A percentile compares a stretch with the other conserved stretches of the same genome.
These are phyloP conservation scores for Colletotrichum tabaci DNA, from an alignment of 2,329 filamentous ascomycete genomes.

Conservation along the genomic window DNA sequence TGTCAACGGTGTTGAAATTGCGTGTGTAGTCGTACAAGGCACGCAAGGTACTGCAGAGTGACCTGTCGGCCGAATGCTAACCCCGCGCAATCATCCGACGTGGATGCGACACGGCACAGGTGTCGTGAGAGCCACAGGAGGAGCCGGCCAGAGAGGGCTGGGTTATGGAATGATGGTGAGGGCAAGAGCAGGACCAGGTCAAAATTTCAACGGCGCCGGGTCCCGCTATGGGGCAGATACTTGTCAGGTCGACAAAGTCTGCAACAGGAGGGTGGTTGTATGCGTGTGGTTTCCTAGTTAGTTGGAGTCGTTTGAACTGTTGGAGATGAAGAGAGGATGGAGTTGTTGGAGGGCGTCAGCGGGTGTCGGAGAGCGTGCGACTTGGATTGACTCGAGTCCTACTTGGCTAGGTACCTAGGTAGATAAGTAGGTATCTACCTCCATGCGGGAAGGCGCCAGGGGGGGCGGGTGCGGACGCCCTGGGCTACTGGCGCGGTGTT, in stretches of 20 bases:
- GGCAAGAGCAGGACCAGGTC: not conserved
- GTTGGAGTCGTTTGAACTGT: not conserved
- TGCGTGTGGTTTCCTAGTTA: too few species aligned
- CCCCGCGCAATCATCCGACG: not conserved
- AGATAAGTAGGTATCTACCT: too few species aligned
- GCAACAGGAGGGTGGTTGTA: not conserved
- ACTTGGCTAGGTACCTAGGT: too few species aligned
- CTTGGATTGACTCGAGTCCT: not conserved
- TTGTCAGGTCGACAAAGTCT: not conserved
- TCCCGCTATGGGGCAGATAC: not conserved
- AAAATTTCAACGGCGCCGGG: not conserved
- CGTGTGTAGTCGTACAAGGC: too few species aligned
- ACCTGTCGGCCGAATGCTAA: not conserved
- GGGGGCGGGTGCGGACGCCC: not conserved
- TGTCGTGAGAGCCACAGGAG: not conserved
- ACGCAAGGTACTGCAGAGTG: not conserved
- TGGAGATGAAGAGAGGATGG: slow-evolving; percentile 3
- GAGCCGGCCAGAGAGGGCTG: not conserved
- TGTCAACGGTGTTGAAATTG: not conserved
- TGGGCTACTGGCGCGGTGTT: slow-evolving; percentile 9
- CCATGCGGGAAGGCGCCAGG: not conserved
- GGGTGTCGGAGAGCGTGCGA: slow-evolving; percentile 4
- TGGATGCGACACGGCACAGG: not conserved
- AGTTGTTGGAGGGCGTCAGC: not conserved
- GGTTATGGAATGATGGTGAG: not conserved